A percentile compares a stretch with the other conserved stretches of the same genome.
Conservation (phyloP, 2,329 filamentous ascomycete genomes). For the Moelleriella libera region DNA sequence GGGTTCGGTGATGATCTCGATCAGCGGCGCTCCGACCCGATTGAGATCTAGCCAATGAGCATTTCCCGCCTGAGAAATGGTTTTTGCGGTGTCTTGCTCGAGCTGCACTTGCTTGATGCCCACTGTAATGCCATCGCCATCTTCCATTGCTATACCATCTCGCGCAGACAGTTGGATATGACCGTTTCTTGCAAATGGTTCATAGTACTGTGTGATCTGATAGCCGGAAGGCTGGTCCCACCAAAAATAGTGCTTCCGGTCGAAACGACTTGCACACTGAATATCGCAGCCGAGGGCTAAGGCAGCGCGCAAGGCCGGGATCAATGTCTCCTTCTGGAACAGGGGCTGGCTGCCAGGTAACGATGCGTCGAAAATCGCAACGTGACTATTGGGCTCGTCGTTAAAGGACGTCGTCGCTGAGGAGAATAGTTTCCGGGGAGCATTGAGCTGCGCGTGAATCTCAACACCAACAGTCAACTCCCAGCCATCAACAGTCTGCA, state of each 20-base stretch:
- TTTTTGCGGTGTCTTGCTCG: slow-evolving; percentile 97
- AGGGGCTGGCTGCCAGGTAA: slow-evolving; percentile 79
- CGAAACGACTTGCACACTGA: slow-evolving; percentile 67
- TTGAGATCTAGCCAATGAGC: slow-evolving; percentile 85
- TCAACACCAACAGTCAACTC: slow-evolving; percentile 93
- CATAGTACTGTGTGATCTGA: slow-evolving; percentile 94
- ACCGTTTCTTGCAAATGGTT: slow-evolving; percentile 57
- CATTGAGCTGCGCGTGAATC: slow-evolving; percentile 93
- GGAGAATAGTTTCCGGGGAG: slow-evolving; percentile 80
- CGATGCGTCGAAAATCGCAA: slow-evolving; percentile 77
- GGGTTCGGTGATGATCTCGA: slow-evolving; percentile 90
- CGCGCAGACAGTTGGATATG: slow-evolving; percentile 53
- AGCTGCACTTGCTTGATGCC: slow-evolving; percentile 91
- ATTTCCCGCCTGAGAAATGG: slow-evolving; percentile 59
- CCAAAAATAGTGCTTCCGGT: slow-evolving; percentile 98
- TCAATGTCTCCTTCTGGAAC: slow-evolving; percentile 69
- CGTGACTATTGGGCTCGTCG: slow-evolving; percentile 68
- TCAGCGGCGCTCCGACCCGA: slow-evolving; percentile 74
- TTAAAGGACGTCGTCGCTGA: slow-evolving; percentile 48
- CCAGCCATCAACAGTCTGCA: slow-evolving; percentile 55
- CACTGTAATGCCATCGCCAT: slow-evolving; percentile 56
- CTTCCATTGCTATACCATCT: slow-evolving; percentile 67
- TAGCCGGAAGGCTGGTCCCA: slow-evolving; percentile 96
- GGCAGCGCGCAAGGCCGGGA: slow-evolving; percentile 84
- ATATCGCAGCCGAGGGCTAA: slow-evolving; percentile 71